Evolutionary conservation across 768 basidiomycete genomes (phyloP), one percentile per base, ranked within the genome.

Genomic region (Auriscalpium vulgare): DNA sequence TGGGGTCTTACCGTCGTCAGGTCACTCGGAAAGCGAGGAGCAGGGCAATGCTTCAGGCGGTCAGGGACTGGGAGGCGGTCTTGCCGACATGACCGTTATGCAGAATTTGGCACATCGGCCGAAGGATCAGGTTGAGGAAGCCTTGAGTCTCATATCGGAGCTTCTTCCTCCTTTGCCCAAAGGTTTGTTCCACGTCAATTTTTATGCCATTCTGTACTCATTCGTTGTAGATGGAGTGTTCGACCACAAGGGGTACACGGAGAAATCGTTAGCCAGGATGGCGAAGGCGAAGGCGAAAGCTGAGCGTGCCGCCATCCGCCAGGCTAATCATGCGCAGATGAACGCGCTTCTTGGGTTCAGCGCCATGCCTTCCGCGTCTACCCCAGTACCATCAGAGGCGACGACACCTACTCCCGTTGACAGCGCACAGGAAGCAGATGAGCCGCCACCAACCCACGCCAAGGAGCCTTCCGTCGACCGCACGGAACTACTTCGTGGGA

Each of bases 61-160:
- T 0, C 91, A 93, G 69, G 91, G 90, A 10, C 72, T 94, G 1
- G 89, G 90, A 34, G 91, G 91, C 47, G 91, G 92, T 34, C 72
- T 95, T 4, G 93, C 91, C 16, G 95, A 97, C 67, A 94, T 98
- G 91, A 88, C 92, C 8, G 92, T 99, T 29, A 91, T 97, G 85
- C 91, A 98, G 72, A 98, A 95, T 68, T 74, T 99, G 47, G 93
- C 93, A 0, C 94, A 97, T 69, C 80, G 94, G 34, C 90, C 97
- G 4, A 98, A 98, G 72, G 97, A 99, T 57, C 95, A 97, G 68
- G 83, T 98, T 6, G 95, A 97, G 71, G 97, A 99, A 71, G 85
- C 91, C 0, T 74, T 99, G 38, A 87, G 87, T 59, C 78, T 98
- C 40, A 76, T 95, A 37, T 88, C 89, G 21, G 97, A 99, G 68